Percentiles rank a stretch among this genome's conserved stretches.
phyloP scores from a whole-genome alignment of 129 eudicot species.

The Artemisia argyi region DNA sequence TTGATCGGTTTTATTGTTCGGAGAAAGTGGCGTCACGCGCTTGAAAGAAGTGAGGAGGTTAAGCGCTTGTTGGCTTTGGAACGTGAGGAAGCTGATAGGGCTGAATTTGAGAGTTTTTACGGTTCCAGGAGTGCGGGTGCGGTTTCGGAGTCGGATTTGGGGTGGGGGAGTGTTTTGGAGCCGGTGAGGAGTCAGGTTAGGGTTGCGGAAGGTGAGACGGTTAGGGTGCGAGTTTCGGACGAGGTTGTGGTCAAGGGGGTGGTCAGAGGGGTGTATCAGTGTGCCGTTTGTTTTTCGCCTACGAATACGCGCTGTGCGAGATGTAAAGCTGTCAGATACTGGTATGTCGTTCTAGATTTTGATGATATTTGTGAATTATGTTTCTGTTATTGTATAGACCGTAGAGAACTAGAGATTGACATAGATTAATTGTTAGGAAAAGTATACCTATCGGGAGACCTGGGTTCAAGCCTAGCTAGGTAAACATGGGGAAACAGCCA shows the following conservation, averaged over 20 bases:
- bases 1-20: constrained; percentile 50
- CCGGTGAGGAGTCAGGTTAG: constrained; percentile 3
- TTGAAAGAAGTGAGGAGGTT: constrained; percentile 70
- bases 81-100: constrained; percentile 71
- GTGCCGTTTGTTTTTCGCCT: constrained; percentile 64
- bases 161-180: constrained; percentile 16
- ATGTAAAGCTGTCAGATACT: constrained; percentile 82
- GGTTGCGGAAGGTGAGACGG: constrained; percentile 16
- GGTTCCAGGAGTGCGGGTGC: not conserved
- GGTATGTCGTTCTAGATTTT: constrained; percentile 50
- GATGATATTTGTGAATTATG: not conserved
- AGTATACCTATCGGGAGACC: no score
- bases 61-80: constrained; percentile 54
- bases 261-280: constrained; percentile 31
- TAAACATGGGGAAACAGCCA: no score
- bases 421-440: not conserved
- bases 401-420: no score
- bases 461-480: no score
- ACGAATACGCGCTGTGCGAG: constrained; percentile 65
- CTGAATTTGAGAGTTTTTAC: constrained; percentile 55
- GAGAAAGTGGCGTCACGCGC: constrained; percentile 58
- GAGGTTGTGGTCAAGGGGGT: constrained; percentile 16
- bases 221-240: constrained; percentile 21
- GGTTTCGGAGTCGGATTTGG: constrained; percentile 5
- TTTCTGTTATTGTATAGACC: no score